Evolutionary conservation across 2,329 filamentous ascomycete genomes (phyloP), one percentile per base, ranked within the genome.

Genomic region (Scedosporium dehoogii): DNA sequence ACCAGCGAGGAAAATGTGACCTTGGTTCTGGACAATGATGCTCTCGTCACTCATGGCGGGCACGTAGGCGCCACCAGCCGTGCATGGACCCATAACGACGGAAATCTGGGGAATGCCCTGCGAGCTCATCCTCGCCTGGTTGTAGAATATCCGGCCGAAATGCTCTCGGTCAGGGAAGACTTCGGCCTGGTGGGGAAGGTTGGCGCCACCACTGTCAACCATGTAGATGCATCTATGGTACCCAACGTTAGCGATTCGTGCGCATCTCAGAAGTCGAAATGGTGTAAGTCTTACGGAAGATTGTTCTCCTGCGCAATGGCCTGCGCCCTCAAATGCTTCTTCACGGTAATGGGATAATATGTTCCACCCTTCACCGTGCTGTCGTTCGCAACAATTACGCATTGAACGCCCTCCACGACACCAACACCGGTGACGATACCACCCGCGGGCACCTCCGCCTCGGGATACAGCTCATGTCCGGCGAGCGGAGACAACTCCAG

Each of bases 91-190:
- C 93, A 99, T 97, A 57, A 99, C 93, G 2, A 97, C 91, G 9
- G 91, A 88, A 68, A 99, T 89, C 72, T 97, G 93, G 1, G 93
- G 93, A 65, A 97, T 96, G 4, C 92, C 91, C 67, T 87, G 78
- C 1, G 89, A 84, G 68, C 90, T 94, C 92, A 97, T 96, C 70
- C 91, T 83, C 2, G 94, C 93, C 75, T 99, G 93, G 77, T 99
- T 97, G 81, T 89, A 99, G 80, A 99, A 99, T 72, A 97, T 96
- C 67, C 93, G 90, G 42, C 93, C 92, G 72, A 99, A 97, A 74
- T 97, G 93, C 62, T 97, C 91, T 67, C 87, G 83, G 73, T 97
- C 93, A 1, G 93, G 94, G 74, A 99, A 97, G 63, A 97, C 93
- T 71, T 97, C 91, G 44, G 92, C 89, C 76, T 99, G 93, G 70